These are phyloP conservation scores for Balansia obtecta DNA, from an alignment of 2,329 filamentous ascomycete species.

Conservation along the genomic window DNA sequence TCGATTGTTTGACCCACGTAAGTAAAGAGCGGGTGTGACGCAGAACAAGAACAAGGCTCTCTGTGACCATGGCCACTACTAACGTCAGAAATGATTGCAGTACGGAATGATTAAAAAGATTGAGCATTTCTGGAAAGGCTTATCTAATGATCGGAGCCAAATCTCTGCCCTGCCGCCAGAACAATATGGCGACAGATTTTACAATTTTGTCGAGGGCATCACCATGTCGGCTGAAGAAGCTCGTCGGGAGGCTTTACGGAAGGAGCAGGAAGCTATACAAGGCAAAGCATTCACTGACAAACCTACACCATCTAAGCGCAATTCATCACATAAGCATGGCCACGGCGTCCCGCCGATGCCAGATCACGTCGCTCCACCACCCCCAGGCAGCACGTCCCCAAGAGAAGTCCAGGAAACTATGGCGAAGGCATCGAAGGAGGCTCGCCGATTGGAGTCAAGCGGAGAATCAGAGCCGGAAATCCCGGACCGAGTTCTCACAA, in stretches of 20 bases:
- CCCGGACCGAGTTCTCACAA: conserved; percentile 47
- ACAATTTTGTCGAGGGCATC: conserved; percentile 80
- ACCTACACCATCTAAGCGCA: conserved; percentile 25
- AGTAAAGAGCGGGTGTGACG: conserved; percentile 27
- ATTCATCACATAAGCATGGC: conserved; percentile 21
- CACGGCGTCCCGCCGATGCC: conserved; percentile 30
- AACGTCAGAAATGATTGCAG: conserved; percentile 30
- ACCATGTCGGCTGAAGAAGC: conserved; percentile 86
- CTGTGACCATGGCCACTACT: neutral
- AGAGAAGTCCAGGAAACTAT: conserved; percentile 29
- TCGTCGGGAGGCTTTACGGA: conserved; percentile 47
- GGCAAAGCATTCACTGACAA: conserved; percentile 17
- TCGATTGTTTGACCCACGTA: conserved; percentile 95
- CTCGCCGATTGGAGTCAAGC: conserved; percentile 20
- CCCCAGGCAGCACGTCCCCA: conserved; percentile 18
- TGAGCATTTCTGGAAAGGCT: conserved; percentile 93
- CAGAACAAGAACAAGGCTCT: neutral
- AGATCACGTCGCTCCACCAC: conserved; percentile 31
- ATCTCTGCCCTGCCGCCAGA: conserved; percentile 89
- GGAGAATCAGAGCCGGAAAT: conserved; percentile 34
- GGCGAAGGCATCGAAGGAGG: conserved; percentile 27
- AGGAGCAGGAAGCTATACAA: conserved; percentile 46
- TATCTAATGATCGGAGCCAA: conserved; percentile 69
- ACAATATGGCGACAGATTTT: conserved; percentile 85
- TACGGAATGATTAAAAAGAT: conserved; percentile 91